phyloP scores from a whole-genome alignment of 805 yeast genomes.

The Spathaspora passalidarum region DNA sequence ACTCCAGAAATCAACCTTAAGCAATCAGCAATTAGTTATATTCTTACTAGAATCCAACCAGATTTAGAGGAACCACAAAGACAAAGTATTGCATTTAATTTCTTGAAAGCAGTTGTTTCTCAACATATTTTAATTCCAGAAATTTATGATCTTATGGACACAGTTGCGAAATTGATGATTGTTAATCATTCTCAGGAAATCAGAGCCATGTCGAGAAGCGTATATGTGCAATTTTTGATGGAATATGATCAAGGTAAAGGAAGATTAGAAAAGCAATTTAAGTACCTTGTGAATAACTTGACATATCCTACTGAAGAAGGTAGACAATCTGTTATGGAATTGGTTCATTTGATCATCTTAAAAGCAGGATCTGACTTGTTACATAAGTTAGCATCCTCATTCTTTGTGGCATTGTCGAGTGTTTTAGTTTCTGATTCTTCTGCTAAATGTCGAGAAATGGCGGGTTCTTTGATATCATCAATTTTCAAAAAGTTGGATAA shows the following conservation, averaged over 20 bases:
- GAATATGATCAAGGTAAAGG: constrained; percentile 94
- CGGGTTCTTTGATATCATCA: constrained; percentile 55
- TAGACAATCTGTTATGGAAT: constrained; percentile 85
- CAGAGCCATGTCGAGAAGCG: constrained; percentile 79
- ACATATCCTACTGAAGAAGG: constrained; percentile 85
- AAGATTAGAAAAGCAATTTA: constrained; percentile 76
- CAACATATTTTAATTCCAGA: constrained; percentile 80
- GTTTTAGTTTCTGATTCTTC: constrained; percentile 76
- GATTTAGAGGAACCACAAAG: constrained; percentile 87
- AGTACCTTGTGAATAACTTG: constrained; percentile 74
- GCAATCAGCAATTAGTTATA: constrained; percentile 67
- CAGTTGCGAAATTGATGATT: constrained; percentile 78
- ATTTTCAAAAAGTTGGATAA: constrained; percentile 47
- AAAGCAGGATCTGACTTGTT: constrained; percentile 63
- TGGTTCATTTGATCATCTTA: constrained; percentile 65
- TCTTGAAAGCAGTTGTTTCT: constrained; percentile 72
- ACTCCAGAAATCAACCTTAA: constrained; percentile 63
- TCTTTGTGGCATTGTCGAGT: constrained; percentile 79
- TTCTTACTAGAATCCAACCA: constrained; percentile 71
- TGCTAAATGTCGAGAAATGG: constrained; percentile 79
- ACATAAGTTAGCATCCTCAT: constrained; percentile 63
- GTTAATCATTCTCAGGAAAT: constrained; percentile 82
- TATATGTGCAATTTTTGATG: constrained; percentile 81
- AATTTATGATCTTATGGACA: constrained; percentile 83
- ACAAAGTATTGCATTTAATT: constrained; percentile 85